Base-by-base conservation (phyloP, 2,329 filamentous ascomycete species). In the Albophoma yamanashiensis region DNA sequence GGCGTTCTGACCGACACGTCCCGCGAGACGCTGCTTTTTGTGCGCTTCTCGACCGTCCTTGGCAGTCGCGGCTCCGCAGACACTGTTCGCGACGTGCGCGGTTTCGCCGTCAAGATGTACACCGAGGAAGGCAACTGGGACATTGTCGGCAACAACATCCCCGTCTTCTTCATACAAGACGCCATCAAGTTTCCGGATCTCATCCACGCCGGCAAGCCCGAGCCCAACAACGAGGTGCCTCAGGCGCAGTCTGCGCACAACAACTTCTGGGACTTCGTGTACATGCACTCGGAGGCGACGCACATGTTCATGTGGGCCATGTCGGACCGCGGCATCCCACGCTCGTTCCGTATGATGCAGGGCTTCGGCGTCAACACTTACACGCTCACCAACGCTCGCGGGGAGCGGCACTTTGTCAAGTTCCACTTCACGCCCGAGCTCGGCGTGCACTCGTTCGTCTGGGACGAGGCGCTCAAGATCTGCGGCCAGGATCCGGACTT, bases 281-380 rank as follows among this genome's bases (percentile, higher is more conserved):
- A 77, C 63, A 66, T 67, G 58, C 72, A 91, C 66, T 76, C 83
- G 0, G 88, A 93, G 70, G 82, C 87, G 0, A 90, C 88, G 0
- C 88, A 92, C 70, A 91, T 91, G 87, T 88, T 83, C 65, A 84
- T 89, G 79, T 92, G 89, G 89, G 77, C 85, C 38, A 89, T 91
- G 86, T 88, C 84, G 11, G 89, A 92, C 69, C 81, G 88, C 36
- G 79, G 80, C 0, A 91, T 91, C 60, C 89, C 89, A 1, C 82
- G 88, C 2, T 90, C 87, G 0, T 92, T 81, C 73, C 85, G 89
- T 27, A 92, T 92, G 88, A 92, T 93, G 87, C 88, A 93, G 65
- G 89, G 89, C 0, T 93, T 92, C 60, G 89, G 89, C 59, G 89
- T 93, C 65, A 92, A 93, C 73, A 92, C 90, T 0, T 93, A 79